These are phyloP conservation scores for Umbelopsis sp. DNA, from an alignment of 371 early-diverging fungal species.

Conservation along the genomic window DNA sequence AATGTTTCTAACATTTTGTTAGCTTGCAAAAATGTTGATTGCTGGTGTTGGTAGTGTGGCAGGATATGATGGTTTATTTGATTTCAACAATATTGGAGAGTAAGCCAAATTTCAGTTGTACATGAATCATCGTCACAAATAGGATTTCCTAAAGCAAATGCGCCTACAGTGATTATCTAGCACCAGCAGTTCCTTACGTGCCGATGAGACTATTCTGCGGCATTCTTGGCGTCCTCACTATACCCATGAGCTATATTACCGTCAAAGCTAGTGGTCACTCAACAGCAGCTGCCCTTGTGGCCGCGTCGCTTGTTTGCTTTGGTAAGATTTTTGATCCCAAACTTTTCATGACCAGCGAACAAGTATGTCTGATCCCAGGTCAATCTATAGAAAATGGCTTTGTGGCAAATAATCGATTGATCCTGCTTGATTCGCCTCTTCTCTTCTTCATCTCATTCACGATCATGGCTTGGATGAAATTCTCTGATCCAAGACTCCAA, in stretches of 20 bases:
- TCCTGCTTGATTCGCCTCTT: constrained; percentile 88
- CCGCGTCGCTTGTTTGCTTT: constrained; percentile 70
- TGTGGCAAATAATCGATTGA: constrained; percentile 87
- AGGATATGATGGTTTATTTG: constrained; percentile 88
- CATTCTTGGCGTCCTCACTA: constrained; percentile 71
- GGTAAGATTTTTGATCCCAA: constrained; percentile 44
- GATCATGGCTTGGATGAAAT: constrained; percentile 77
- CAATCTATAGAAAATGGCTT: constrained; percentile 78
- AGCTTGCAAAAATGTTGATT: constrained; percentile 93
- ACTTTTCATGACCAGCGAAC: neutral
- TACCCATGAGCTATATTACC: constrained; percentile 84
- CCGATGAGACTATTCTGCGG: constrained; percentile 82
- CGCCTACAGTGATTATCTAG: constrained; percentile 36
- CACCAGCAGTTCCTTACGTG: constrained; percentile 78
- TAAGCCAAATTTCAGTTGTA: constrained; percentile 32
- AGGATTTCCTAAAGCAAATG: neutral
- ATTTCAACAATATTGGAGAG: constrained; percentile 86
- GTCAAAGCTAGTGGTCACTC: constrained; percentile 77
- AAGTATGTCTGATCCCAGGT: constrained; percentile 19
- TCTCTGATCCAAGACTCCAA: constrained; percentile 62
- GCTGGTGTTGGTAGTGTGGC: constrained; percentile 74
- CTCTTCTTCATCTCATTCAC: constrained; percentile 83
- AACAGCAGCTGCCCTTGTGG: constrained; percentile 65
- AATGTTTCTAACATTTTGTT: neutral
- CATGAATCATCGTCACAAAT: neutral